Conservation (phyloP, 805 yeast genomes). For the Huiozyma sinensis region DNA sequence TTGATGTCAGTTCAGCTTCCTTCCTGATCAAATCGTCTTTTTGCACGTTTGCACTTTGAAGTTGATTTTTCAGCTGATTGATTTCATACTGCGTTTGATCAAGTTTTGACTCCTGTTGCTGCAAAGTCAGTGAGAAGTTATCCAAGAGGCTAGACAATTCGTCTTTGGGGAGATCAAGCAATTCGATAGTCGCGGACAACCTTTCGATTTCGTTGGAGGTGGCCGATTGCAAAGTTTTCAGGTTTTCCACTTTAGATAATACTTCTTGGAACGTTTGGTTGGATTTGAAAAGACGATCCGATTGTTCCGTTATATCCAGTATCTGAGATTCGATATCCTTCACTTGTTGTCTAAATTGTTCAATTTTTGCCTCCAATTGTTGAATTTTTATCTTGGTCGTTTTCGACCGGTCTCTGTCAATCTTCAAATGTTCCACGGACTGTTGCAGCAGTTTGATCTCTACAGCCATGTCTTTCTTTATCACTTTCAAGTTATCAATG, state of each 20-base stretch:
- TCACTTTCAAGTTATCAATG: constrained; percentile 61
- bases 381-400: constrained; percentile 40
- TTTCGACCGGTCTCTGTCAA: constrained; percentile 64
- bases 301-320: constrained; percentile 41
- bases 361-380: constrained; percentile 35
- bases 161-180: constrained; percentile 25
- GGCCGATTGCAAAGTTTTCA: constrained; percentile 38
- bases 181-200: constrained; percentile 24
- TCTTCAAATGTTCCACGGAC: constrained; percentile 63
- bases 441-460: constrained; percentile 72
- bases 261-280: constrained; percentile 75
- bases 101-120: constrained; percentile 24
- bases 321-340: constrained; percentile 40
- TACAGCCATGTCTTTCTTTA: constrained; percentile 64
- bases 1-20: constrained; percentile 37
- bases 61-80: constrained; percentile 12
- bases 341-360: constrained; percentile 38
- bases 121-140: constrained; percentile 31
- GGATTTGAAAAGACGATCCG: constrained; percentile 55
- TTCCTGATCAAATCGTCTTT: constrained; percentile 33
- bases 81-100: constrained; percentile 20
- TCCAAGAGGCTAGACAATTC: constrained; percentile 31
- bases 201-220: constrained; percentile 42
- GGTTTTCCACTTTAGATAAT: constrained; percentile 49
- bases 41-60: constrained; percentile 15